Evolutionary conservation across 306 rosid species (phyloP), one percentile per base, ranked within the genome.

Genomic region (Quercus rubra): DNA sequence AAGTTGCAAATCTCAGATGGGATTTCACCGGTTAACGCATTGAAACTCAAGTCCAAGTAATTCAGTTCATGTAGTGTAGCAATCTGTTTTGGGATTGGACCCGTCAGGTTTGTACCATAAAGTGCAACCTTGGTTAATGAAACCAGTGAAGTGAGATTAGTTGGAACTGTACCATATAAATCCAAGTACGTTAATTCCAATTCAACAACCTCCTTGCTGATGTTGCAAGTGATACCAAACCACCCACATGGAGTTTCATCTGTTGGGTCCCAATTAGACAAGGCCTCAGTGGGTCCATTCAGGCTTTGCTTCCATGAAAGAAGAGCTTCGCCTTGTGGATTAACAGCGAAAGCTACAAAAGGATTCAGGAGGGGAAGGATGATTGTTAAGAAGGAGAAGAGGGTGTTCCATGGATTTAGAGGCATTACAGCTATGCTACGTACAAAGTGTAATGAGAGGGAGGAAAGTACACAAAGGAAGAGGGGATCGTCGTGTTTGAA

Each of bases 241-340:
- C 99, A 95, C 55, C 83, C 83, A 75, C 99, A 95, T 70, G 99
- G 97, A 25, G 89, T 86, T 14, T 66, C 83, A 63, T 94, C 82
- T 59, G 41, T 80, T 35, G 91, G 85, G 79, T 91, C 74, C 99
- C 99, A 94, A 67, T 77, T 79, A 51, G 80, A 67, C 78, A 94
- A 75, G 6, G 57, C 79, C 20, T 80, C 90, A 4, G 56, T 55
- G 20, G 93, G 85, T 14, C 95, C 97, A 21, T 85, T 90, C 51
- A 94, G 85, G 81, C 87, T 87, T 67, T 85, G 88, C 91, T 85
- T 94, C 99, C 99, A 94, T 49, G 92, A 80, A 69, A 92, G 88
- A 71, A 94, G 90, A 85, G 97, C 86, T 73, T 80, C 89, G 46
- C 97, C 99, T 80, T 94, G 97, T 58, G 74, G 88, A 87, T 91